These are phyloP conservation scores for Trichoderma harzianum DNA, from an alignment of 2,329 filamentous ascomycete species.

Conservation along the genomic window DNA sequence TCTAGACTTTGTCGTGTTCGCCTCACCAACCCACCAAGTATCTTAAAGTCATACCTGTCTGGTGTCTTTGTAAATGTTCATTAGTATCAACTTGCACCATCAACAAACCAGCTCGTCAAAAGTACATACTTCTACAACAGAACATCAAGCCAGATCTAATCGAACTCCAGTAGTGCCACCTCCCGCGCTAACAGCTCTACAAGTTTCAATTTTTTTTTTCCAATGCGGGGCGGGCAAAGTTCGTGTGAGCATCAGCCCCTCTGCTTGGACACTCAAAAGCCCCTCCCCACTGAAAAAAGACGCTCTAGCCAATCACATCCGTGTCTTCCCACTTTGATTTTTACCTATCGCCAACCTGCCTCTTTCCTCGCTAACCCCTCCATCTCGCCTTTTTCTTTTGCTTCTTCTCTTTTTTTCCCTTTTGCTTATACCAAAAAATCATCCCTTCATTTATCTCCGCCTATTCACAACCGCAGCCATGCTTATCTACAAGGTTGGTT, in stretches of 20 bases:
- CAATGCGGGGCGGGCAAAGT: conserved; percentile 10
- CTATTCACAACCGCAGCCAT: conserved; percentile 52
- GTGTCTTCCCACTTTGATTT: conserved; percentile 13
- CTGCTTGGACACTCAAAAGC: conserved; percentile 7
- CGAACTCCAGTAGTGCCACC: neutral
- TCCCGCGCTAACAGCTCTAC: neutral
- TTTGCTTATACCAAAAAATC: neutral
- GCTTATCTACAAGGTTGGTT: conserved; percentile 68
- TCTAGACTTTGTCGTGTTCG: neutral
- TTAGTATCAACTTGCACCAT: neutral
- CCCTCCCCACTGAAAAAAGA: conserved; percentile 3
- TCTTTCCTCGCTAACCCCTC: neutral
- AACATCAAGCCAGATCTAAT: neutral
- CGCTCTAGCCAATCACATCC: neutral
- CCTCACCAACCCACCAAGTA: neutral
- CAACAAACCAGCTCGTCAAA: neutral
- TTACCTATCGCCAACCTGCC: conserved; percentile 7
- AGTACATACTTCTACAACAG: neutral
- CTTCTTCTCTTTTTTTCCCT: neutral
- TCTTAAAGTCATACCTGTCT: neutral
- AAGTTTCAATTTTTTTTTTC: neutral
- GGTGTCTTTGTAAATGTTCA: neutral
- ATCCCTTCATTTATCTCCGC: conserved; percentile 6
- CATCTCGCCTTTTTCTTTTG: neutral
- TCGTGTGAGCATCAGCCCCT: conserved; percentile 5